Evolutionary conservation across 2,329 filamentous ascomycete species (phyloP).

Genomic region (Alternaria arbusti): DNA sequence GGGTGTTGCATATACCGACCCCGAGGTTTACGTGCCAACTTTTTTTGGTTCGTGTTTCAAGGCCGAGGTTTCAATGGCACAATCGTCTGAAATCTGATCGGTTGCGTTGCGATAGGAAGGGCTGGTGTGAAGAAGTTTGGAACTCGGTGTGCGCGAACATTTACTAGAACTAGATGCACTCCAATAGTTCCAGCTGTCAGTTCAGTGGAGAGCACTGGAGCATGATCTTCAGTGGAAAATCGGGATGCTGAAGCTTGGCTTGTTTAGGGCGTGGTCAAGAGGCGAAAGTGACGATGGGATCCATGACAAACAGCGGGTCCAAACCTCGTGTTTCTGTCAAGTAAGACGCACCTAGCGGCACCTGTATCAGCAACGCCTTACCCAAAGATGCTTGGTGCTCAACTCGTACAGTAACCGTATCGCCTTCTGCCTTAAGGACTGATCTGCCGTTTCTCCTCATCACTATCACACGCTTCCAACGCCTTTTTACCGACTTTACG

Average conservation of each 20-base stretch:
- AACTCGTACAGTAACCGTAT: neutral
- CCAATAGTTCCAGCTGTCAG: neutral
- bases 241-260: slow-evolving; percentile 4
- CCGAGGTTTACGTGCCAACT: slow-evolving; percentile 16
- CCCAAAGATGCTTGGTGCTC: neutral
- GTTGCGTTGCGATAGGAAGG: neutral
- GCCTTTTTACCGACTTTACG: neutral
- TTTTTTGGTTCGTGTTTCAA: neutral
- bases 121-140: neutral
- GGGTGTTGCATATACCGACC: slow-evolving; percentile 6
- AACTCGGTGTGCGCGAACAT: neutral
- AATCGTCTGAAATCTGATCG: neutral
- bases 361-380: slow-evolving; percentile 16
- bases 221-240: slow-evolving; percentile 11
- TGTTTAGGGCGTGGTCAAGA: slow-evolving; percentile 5
- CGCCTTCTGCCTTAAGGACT: slow-evolving; percentile 23
- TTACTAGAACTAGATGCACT: neutral
- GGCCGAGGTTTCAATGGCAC: neutral
- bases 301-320: slow-evolving; percentile 9
- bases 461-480: neutral
- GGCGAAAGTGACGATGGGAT: slow-evolving; percentile 5
- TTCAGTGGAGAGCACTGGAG: neutral
- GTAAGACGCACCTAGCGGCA: slow-evolving; percentile 14
- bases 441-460: slow-evolving; percentile 7
- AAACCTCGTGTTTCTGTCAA: slow-evolving; percentile 17